Conservation (phyloP, 1,139 yeast species). For the Geotrichum fermentans region DNA sequence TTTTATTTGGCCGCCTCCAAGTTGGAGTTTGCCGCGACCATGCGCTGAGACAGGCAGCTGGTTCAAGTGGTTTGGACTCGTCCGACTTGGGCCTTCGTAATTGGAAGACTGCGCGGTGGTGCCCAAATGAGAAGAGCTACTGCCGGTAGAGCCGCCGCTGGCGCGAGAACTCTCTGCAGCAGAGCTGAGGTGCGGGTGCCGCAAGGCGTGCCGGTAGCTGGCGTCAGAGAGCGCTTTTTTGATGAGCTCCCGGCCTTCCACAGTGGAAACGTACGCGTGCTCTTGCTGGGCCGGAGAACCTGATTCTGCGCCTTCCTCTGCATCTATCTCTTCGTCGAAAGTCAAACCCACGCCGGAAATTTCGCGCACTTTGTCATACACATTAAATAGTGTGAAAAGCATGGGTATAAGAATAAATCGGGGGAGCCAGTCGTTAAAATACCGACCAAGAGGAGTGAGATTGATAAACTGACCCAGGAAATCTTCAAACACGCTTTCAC, state of each 20-base stretch:
- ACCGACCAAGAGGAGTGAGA: constrained; percentile 66
- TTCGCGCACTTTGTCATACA: constrained; percentile 59
- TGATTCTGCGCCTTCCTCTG: constrained; percentile 24
- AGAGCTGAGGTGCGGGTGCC: constrained; percentile 17
- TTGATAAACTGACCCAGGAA: constrained; percentile 75
- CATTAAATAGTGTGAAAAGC: constrained; percentile 55
- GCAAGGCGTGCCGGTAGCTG: constrained; percentile 28
- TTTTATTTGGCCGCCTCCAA: constrained; percentile 6
- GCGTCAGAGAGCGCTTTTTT: constrained; percentile 34
- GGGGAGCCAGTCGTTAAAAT: constrained; percentile 71
- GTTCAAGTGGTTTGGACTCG: constrained; percentile 1
- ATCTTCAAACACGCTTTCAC: constrained; percentile 42
- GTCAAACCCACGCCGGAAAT: constrained; percentile 51
- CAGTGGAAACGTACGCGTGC: constrained; percentile 21
- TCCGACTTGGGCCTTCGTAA: background rate
- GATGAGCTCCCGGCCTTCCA: constrained; percentile 40
- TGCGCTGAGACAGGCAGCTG: background rate
- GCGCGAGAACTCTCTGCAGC: background rate
- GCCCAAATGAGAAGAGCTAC: background rate
- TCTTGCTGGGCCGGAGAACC: too few species aligned
- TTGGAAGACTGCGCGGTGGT: background rate
- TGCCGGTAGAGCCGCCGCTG: constrained; percentile 5
- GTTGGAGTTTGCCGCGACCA: background rate
- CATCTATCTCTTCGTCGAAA: constrained; percentile 47
- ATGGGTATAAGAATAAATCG: constrained; percentile 67